These are phyloP conservation scores for Candida koratica DNA, from an alignment of 805 yeast species.

Conservation along the genomic window DNA sequence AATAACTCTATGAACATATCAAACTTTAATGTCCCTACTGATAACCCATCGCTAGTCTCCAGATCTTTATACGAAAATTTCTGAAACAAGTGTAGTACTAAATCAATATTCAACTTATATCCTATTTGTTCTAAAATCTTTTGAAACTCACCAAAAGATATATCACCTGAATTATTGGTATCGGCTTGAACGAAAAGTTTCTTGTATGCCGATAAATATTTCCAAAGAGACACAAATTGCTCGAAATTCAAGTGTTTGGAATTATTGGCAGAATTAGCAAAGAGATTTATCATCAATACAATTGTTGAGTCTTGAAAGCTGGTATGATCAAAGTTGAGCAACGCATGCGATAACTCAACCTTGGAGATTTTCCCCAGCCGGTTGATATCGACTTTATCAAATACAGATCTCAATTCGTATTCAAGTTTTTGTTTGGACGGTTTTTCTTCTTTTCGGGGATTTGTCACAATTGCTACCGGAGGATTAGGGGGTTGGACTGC, in stretches of 20 bases:
- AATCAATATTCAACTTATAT: conserved; percentile 53
- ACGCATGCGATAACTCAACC: conserved; percentile 53
- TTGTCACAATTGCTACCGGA: conserved; percentile 10
- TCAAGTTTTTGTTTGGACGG: conserved; percentile 42
- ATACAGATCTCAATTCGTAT: conserved; percentile 45
- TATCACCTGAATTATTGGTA: conserved; percentile 52
- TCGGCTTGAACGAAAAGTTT: conserved; percentile 61
- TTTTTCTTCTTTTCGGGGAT: conserved; percentile 20
- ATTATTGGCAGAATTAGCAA: conserved; percentile 35
- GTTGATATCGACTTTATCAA: conserved; percentile 53
- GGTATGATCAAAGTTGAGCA: conserved; percentile 62
- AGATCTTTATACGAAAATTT: conserved; percentile 45
- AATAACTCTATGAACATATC: conserved; percentile 80
- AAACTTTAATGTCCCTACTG: conserved; percentile 54
- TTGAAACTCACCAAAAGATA: conserved; percentile 63
- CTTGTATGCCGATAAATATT: conserved; percentile 63
- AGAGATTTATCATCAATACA: conserved; percentile 57
- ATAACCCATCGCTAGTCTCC: conserved; percentile 19
- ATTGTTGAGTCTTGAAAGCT: conserved; percentile 59
- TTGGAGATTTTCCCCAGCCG: conserved; percentile 53
- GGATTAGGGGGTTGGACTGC: conserved; percentile 12
- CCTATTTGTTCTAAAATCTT: conserved; percentile 62
- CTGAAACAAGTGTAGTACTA: conserved; percentile 55
- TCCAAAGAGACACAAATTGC: conserved; percentile 68
- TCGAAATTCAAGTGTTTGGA: conserved; percentile 37